Evolutionary conservation across 805 yeast genomes (phyloP), one percentile per base, ranked within the genome.

Genomic region (Saturnispora zaruensis): DNA sequence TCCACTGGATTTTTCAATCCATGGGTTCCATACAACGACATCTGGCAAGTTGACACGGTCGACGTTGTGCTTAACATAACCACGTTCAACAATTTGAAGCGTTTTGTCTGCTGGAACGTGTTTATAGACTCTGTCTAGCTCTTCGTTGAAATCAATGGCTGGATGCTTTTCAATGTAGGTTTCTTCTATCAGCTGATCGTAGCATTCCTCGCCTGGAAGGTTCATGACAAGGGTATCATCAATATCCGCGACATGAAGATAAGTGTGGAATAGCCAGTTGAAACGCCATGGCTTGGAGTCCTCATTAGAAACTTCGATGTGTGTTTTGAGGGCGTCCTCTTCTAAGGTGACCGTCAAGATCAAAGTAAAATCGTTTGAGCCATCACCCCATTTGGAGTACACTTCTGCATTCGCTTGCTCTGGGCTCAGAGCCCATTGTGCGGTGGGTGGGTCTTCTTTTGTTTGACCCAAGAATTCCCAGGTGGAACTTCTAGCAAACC

Each of bases 381-480:
- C 69, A 23, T 70, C 55, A 24, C 67, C 75, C 82, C 96, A 86
- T 51, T 74, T 71, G 50, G 70, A 62, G 56, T 70, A 72, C 44
- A 82, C 64, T 25, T 83, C 91, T 13, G 68, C 69, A 55, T 82
- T 77, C 36, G 93, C 83, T 49, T 81, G 73, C 61, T 88, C 96
- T 6, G 96, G 96, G 16, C 93, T 83, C 51, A 93, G 75, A 0
- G 89, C 99, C 66, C 89, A 90, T 66, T 93, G 96, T 41, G 84
- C 85, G 5, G 95, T 80, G 48, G 90, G 85, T 26, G 87, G 85
- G 42, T 70, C 66, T 48, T 76, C 81, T 33, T 74, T 73, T 18
- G 84, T 79, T 67, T 88, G 91, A 36, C 99, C 99, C 53, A 93
- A 73, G 59, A 90, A 87, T 66, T 93, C 97, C 99, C 99, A 93